These are phyloP conservation scores for Cercophora scortea DNA, from an alignment of 495 filamentous ascomycete species.

Conservation along the genomic window DNA sequence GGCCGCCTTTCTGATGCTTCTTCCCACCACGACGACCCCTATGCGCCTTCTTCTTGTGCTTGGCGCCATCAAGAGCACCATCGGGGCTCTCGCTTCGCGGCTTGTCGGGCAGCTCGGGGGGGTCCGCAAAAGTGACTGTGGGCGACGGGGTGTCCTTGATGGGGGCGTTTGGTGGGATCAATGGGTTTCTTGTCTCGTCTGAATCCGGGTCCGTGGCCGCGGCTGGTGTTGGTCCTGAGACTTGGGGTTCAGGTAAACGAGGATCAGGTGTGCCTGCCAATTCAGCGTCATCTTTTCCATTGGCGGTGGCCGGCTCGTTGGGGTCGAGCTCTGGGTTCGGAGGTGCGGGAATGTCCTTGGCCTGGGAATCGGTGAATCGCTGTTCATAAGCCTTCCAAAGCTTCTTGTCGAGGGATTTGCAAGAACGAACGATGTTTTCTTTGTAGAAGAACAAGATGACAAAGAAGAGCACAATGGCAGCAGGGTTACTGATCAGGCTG, in stretches of 20 bases:
- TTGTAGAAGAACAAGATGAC: slow-evolving; percentile 23
- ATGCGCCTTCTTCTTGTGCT: slow-evolving; percentile 67
- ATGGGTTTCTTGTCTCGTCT: neutral
- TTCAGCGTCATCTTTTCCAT: too few relatives aligned
- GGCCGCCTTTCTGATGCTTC: slow-evolving; percentile 53
- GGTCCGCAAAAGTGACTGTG: slow-evolving; percentile 6
- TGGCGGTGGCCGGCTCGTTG: too few relatives aligned
- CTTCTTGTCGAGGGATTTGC: neutral
- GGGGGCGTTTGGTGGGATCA: neutral
- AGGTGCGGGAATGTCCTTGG: too few relatives aligned
- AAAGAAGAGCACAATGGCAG: slow-evolving; percentile 31
- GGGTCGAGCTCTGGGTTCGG: too few relatives aligned
- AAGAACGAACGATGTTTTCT: slow-evolving; percentile 18
- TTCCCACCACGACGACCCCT: slow-evolving; percentile 77
- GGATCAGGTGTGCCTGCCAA: too few relatives aligned
- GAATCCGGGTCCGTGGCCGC: neutral
- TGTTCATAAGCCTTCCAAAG: neutral
- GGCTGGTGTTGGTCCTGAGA: too few relatives aligned
- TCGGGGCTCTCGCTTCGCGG: slow-evolving; percentile 34
- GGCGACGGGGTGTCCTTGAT: neutral
- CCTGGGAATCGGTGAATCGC: too few relatives aligned
- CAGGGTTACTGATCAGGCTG: slow-evolving; percentile 40
- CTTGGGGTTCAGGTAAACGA: neutral
- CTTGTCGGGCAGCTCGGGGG: slow-evolving; percentile 4
- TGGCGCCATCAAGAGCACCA: slow-evolving; percentile 14